Conservation (phyloP, 108 stramenopile genomes). For the Pseudonitzschia multistriata region DNA sequence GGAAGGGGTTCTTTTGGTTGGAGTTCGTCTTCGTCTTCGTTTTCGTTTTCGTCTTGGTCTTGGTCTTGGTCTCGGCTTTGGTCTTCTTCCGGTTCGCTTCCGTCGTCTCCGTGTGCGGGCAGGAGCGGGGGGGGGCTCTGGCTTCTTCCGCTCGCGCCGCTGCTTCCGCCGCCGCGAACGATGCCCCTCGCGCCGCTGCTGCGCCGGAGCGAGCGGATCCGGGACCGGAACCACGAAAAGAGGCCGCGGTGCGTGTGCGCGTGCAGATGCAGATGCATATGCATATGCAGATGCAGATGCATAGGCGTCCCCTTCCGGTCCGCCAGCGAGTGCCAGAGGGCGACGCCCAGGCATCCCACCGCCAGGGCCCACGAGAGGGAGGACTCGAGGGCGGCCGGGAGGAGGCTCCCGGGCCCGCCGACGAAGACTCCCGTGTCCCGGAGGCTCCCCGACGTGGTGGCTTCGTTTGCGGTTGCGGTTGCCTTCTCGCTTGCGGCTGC, state of each 20-base stretch:
- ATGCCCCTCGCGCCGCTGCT: not conserved
- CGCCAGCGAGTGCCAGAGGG: slow-evolving; percentile 14
- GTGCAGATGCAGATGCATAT: not conserved
- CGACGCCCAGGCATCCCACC: slow-evolving; percentile 15
- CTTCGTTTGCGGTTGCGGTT: too few species aligned
- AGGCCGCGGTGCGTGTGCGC: not conserved
- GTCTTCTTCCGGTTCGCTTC: too few species aligned
- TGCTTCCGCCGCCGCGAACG: too few species aligned
- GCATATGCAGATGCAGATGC: not conserved
- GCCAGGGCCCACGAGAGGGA: slow-evolving; percentile 23
- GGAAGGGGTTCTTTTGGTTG: too few species aligned
- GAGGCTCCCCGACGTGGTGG: too few species aligned
- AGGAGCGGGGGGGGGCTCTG: too few species aligned
- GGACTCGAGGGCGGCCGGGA: slow-evolving; percentile 11
- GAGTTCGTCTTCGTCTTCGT: too few species aligned
- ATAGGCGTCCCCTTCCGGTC: not conserved
- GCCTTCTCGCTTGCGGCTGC: too few species aligned
- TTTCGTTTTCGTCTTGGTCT: not conserved
- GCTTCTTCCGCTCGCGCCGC: too few species aligned
- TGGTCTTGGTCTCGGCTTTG: too few species aligned
- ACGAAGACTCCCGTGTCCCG: too few species aligned
- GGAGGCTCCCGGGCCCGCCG: not conserved
- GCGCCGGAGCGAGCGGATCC: not conserved
- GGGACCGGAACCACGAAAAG: not conserved
- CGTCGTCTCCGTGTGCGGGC: too few species aligned